Base-by-base conservation (phyloP, 2,329 filamentous ascomycete species). In the Pezicula rhizophila region DNA sequence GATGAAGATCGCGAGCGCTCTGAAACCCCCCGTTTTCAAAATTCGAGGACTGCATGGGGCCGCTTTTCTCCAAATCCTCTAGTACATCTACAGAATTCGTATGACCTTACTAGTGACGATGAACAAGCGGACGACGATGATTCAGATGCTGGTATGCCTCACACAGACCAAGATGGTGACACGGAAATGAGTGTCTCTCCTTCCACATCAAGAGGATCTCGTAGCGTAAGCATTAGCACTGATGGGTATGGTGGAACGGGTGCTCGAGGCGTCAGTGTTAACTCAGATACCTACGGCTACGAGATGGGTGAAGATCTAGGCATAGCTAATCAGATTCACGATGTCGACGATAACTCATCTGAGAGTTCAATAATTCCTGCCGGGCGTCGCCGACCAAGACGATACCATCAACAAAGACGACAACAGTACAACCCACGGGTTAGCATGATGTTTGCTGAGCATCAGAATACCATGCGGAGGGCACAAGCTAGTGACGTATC, bases 171-270 rank as follows among this genome's bases (percentile, higher is more conserved):
- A 8, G 64, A 67, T 48, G 64, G 64, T 12, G 64, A 67, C 44
- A 63, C 64, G 28, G 63, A 66, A 44, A 67, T 67, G 64, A 63
- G 55, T 43, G 52, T 52, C 4, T 62, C 60, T 1, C 56, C 61
- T 10, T 42, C 45, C 43, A 42, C 44, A 38, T 53, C 54, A 20
- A 49, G 52, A 42, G 39, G 43, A 15, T 55, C 46, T 31, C 50
- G 46, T 20, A 52, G 51, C 40, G 46, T 47, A 1, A 54, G 51
- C 34, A 28, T 48, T 42, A 17, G 52, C 40, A 44, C 49, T 45
- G 38, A 42, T 45, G 42, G 37, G 35, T 7, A 34, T 49, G 4
- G 43, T 15, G n/a, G 35, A 14, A 14, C 8, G n/a, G 18, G 35
- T 5, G 18, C n/a, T 38, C n/a, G n/a, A 14, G 35, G n/a, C 14